A percentile compares a stretch with the other conserved stretches of the same genome.
Conservation (phyloP, 2,329 filamentous ascomycete species). For the Nothophoma quercina region DNA sequence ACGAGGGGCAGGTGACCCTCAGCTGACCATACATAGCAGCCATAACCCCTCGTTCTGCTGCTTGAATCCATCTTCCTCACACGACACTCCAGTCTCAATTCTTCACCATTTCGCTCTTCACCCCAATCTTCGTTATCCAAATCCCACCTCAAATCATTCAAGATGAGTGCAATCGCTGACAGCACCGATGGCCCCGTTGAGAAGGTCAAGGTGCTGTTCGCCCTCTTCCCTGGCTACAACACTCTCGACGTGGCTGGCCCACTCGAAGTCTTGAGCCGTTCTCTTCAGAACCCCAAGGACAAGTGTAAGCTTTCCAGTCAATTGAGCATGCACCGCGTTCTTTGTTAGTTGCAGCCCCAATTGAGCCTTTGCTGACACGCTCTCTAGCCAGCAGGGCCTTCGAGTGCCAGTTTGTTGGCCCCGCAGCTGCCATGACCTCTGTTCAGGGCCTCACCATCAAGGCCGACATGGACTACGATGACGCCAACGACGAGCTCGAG, state of each 20-base stretch:
- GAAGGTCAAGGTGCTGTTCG: slow-evolving; percentile 69
- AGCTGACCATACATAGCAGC: slow-evolving; percentile 23
- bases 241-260: slow-evolving; percentile 65
- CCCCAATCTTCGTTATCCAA: slow-evolving; percentile 24
- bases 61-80: slow-evolving; percentile 21
- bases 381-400: slow-evolving; percentile 60
- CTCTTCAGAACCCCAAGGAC: slow-evolving; percentile 63
- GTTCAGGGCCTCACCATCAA: slow-evolving; percentile 73
- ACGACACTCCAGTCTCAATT: slow-evolving; percentile 27
- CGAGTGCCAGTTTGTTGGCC: slow-evolving; percentile 60
- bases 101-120: slow-evolving; percentile 27
- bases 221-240: slow-evolving; percentile 64
- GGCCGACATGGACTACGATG: slow-evolving; percentile 79
- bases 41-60: slow-evolving; percentile 18
- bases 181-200: slow-evolving; percentile 57
- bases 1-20: slow-evolving; percentile 34
- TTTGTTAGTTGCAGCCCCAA: neutral
- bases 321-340: slow-evolving; percentile 1
- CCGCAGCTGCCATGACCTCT: slow-evolving; percentile 57
- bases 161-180: slow-evolving; percentile 52
- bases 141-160: slow-evolving; percentile 34
- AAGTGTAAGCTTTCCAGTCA: slow-evolving; percentile 49
- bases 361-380: slow-evolving; percentile 29
- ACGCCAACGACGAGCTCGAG: slow-evolving; percentile 74
- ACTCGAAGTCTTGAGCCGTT: slow-evolving; percentile 63